Evolutionary conservation across 345 rosid genomes (phyloP).

Genomic region (Mercurialis annua): DNA sequence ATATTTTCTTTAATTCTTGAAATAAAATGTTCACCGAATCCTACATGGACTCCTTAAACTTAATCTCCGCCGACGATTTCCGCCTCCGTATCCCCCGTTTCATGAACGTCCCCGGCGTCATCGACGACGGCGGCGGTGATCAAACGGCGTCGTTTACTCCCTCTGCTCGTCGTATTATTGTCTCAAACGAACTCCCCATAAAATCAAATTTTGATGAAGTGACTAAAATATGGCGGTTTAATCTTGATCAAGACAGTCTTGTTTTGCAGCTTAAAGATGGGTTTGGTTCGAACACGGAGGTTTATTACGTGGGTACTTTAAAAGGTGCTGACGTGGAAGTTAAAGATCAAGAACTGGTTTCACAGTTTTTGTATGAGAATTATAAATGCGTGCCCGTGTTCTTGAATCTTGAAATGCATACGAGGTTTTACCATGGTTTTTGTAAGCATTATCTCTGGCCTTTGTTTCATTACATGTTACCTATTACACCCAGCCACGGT

Average conservation of each 20-base stretch:
- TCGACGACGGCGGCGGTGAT: conserved; percentile 20
- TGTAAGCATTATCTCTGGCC: conserved; percentile 95
- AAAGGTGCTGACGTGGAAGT: conserved; percentile 49
- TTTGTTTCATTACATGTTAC: conserved; percentile 66
- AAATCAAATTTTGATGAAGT: conserved; percentile 32
- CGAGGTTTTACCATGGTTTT: conserved; percentile 70
- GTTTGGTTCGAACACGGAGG: conserved; percentile 47
- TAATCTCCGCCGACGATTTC: conserved; percentile 62
- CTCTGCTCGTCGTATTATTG: conserved; percentile 49
- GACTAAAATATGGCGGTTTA: conserved; percentile 46
- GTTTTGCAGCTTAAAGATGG: conserved; percentile 63
- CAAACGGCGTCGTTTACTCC: background rate
- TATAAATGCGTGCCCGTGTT: conserved; percentile 68
- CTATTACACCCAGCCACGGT: conserved; percentile 48
- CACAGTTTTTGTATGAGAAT: conserved; percentile 43
- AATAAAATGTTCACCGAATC: conserved; percentile 47
- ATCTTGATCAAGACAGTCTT: conserved; percentile 55
- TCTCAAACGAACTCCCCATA: conserved; percentile 68
- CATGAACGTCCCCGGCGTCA: conserved; percentile 48
- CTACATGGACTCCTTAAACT: conserved; percentile 47
- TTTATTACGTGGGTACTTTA: conserved; percentile 59
- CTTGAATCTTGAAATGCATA: conserved; percentile 46
- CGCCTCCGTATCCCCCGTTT: conserved; percentile 50
- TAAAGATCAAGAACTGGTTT: conserved; percentile 56
- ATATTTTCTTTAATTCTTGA: background rate